Base-by-base conservation (phyloP, 768 basidiomycete genomes). In the Podaxis sp. region DNA sequence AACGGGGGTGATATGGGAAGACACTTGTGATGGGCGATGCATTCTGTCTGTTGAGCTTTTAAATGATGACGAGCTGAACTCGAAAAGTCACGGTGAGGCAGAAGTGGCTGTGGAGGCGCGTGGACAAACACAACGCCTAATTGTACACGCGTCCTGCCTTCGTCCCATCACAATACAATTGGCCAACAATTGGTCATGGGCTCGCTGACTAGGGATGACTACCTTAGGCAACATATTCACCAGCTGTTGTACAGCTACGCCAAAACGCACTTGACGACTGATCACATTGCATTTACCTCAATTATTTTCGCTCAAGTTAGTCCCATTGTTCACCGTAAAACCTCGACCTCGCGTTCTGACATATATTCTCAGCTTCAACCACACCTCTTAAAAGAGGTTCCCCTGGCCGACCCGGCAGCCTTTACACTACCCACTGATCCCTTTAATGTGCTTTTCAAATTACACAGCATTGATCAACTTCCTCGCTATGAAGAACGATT, bases 371-470 rank as follows among this genome's bases (percentile, higher is more conserved):
- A 65, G 53, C 46, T 62, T 8, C 22, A 24, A 20, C 61, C 61
- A 3, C n/a, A 56, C 13, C 44, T 62, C 36, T 24, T 65, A 8
- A 44, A 55, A 38, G 5, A 15, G 22, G 65, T 56, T 8, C 61
- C 65, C 28, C 20, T 62, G 11, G 54, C 46, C 5, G 65, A 56
- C 46, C 61, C 56, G 33, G 56, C 33, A 2, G 57, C 56, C 2
- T 46, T 63, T n/a, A 50, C 37, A 12, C 33, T 63, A 11, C 65
- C 61, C 22, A 15, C 38, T 17, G 61, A 65, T 15, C 65, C 65
- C 12, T 58, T 62, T 22, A 58, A 49, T 20, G 53, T 41, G 5
- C 56, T 65, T 20, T 49, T 59, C 20, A 55, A 49, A 41, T n/a
- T 63, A 2, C n/a, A 49, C n/a, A 52, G 15, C 24, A 49, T 62